Base-by-base conservation (phyloP, 2,329 filamentous ascomycete species). In the Phialophora macrospora region DNA sequence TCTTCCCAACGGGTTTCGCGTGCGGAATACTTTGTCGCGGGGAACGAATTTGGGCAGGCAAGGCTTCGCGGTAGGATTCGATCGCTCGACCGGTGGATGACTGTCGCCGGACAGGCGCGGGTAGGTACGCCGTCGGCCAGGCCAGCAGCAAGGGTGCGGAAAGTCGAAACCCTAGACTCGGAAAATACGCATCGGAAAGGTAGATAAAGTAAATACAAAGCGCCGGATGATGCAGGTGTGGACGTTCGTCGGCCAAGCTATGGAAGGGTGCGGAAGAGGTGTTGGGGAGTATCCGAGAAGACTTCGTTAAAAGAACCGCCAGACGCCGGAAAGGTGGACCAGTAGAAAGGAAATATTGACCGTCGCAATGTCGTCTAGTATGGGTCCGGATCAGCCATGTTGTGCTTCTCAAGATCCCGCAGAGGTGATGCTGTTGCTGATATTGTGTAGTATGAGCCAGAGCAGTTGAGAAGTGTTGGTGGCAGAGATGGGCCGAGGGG, bases 331-430 rank as follows among this genome's bases (percentile, higher is more conserved):
- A 44, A 62, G 52, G 57, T 46, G n/a, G 48, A 55, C 30, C 34
- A 56, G 30, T 34, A 48, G 28, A 57, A 55, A 55, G 30, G 48
- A 57, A 56, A 57, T 49, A 51, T 26, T 58, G 44, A 46, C 26
- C 22, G 30, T 46, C 5, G 52, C 7, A 34, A 44, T 14, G 20
- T 1, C 20, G 32, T 49, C 58, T 58, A 56, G 34, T 55, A 65
- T 46, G 66, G 66, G 38, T 68, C 66, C 30, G 66, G 66, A 63
- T 68, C 66, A 28, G 66, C 62, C 66, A 68, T 68, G 32, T 24
- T 65, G 58, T 38, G 58, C 17, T 44, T 59, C 24, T 30, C 28
- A 5, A n/a, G 44, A 26, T 65, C 56, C 62, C 34, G 59, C 60
- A 54, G 63, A 62, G 65, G 58, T 17, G 62, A 60, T 59, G 65